phyloP scores from a whole-genome alignment of 148 eudicot species.

The Nepenthes mirabilis region DNA sequence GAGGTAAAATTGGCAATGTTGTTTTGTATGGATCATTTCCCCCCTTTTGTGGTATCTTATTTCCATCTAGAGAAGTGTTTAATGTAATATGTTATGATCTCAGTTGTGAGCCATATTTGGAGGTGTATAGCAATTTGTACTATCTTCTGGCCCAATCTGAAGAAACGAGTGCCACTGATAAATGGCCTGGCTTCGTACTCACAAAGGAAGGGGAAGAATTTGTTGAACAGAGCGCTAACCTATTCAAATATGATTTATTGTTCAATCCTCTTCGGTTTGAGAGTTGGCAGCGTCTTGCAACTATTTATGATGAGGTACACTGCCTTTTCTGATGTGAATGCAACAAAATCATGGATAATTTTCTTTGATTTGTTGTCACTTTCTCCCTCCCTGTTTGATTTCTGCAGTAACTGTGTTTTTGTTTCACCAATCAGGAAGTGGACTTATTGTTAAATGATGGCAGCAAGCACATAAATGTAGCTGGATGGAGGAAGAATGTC shows the following conservation, averaged over 20 bases:
- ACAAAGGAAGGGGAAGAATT: slow-evolving; percentile 97
- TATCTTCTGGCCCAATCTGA: slow-evolving; percentile 83
- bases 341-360: background rate
- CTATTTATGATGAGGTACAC: slow-evolving; percentile 84
- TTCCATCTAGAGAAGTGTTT: slow-evolving; percentile 3
- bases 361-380: background rate
- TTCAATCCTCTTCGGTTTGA: slow-evolving; percentile 84
- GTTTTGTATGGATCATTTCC: slow-evolving; percentile 1
- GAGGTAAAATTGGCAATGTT: slow-evolving; percentile 29
- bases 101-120: slow-evolving; percentile 87
- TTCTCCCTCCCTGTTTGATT: background rate
- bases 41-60: slow-evolving; percentile 2
- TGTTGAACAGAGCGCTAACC: slow-evolving; percentile 77
- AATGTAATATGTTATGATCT: slow-evolving; percentile 13
- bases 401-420: slow-evolving; percentile 2
- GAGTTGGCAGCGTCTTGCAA: slow-evolving; percentile 96
- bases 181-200: slow-evolving; percentile 95
- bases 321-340: slow-evolving; percentile 5
- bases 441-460: slow-evolving; percentile 97
- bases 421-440: slow-evolving; percentile 60
- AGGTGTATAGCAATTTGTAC: slow-evolving; percentile 86
- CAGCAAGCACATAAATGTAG: slow-evolving; percentile 86
- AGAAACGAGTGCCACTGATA: slow-evolving; percentile 88
- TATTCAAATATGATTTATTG: slow-evolving; percentile 83
- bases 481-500: slow-evolving; percentile 74